Base-by-base conservation (phyloP, 2,329 filamentous ascomycete genomes). In the Fusarium sp. region DNA sequence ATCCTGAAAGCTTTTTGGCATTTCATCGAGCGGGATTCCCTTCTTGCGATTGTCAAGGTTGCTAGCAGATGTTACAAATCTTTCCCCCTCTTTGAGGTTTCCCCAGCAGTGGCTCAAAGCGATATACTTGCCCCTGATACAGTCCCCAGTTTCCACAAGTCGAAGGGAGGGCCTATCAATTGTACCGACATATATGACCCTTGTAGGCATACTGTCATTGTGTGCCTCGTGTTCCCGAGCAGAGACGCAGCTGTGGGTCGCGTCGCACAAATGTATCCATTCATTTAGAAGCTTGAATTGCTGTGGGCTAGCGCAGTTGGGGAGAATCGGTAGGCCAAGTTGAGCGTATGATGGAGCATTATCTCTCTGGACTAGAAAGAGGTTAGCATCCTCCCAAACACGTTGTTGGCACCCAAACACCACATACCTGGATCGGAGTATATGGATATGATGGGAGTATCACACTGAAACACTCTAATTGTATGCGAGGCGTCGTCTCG, bases 61-160 rank as follows among this genome's bases (percentile, higher is more conserved):
- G 9, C 2, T 4, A 20, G 47, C 27, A n/a, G 47, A 52, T 2
- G 47, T 52, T 4, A 16, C 3, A 11, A 52, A 52, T 5, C 6
- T 52, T 16, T 52, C 5, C 0, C 13, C 16, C 4, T 31, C 3
- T 11, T 6, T 0, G 3, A 29, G 22, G 1, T 27, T 18, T 2
- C 47, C 47, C 47, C 27, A 52, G 6, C 27, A 52, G 18, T 52
- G 47, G 10, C 47, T 52, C 16, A 52, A 14, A 3, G 47, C 47
- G 4, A 31, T 6, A 29, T 27, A 52, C 9, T n/a, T n/a, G 47
- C 4, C 47, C 8, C 27, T 20, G 47, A 11, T 7, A 29, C 9
- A 18, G 8, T 31, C 9, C 1, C 27, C 2, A 31, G 27, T 52
- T 9, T 52, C 47, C 4, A 52, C 16, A 29, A 52, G 24, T 10